Conservation (phyloP, 2,329 filamentous ascomycete genomes). For the Fusarium dlaminii region DNA sequence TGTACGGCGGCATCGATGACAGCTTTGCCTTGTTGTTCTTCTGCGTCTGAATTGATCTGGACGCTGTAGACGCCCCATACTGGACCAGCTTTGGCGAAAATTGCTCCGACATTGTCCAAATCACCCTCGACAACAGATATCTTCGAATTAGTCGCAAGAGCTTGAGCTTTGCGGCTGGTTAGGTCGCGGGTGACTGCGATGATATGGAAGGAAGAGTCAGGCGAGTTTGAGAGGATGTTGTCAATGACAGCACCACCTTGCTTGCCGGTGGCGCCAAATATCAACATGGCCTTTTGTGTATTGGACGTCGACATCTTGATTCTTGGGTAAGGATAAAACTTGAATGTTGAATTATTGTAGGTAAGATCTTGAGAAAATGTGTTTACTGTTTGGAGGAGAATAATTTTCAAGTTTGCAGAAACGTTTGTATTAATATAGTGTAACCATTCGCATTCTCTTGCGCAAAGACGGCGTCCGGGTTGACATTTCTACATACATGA, state of each 20-base stretch:
- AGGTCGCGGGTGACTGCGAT: background rate
- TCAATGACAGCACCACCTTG: constrained; percentile 3
- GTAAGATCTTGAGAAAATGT: background rate
- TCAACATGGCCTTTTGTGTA: background rate
- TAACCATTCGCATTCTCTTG: background rate
- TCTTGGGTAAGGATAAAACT: rapidly evolving
- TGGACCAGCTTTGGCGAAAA: background rate
- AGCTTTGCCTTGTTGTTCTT: constrained; percentile 1
- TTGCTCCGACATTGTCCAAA: background rate
- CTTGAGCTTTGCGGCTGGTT: background rate
- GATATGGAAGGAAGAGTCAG: background rate
- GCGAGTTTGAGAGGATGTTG: background rate
- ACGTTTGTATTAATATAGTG: background rate
- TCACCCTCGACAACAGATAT: background rate
- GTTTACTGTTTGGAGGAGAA: background rate
- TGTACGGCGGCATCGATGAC: background rate
- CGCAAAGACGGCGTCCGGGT: rapidly evolving
- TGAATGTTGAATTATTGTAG: background rate
- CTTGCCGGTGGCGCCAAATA: constrained; percentile 1
- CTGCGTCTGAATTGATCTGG: background rate
- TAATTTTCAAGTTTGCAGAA: background rate
- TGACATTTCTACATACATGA: background rate
- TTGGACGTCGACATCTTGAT: background rate
- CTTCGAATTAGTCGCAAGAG: background rate
- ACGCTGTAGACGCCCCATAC: constrained; percentile 3